These are phyloP conservation scores for Globisporangium alternatum DNA, from an alignment of 352 stramenopile genomes.

Conservation along the genomic window DNA sequence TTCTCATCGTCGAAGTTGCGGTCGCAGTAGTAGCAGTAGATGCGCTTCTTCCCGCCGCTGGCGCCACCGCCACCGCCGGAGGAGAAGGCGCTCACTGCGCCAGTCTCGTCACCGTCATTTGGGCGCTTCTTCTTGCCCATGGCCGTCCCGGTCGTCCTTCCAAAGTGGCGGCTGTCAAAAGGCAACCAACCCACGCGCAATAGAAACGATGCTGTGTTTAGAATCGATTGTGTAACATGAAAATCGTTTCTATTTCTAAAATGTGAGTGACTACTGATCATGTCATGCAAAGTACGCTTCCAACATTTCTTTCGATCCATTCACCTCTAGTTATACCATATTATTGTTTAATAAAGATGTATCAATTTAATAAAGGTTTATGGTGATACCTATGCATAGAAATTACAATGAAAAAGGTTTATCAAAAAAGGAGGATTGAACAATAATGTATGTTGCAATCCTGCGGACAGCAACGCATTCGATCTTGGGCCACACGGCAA, in stretches of 20 bases:
- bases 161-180: constrained; percentile 5
- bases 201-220: not conserved
- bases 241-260: constrained; percentile 4
- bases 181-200: not conserved
- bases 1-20: constrained; percentile 91
- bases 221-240: not conserved
- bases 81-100: constrained; percentile 3
- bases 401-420: not conserved
- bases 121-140: constrained; percentile 88
- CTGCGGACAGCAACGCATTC: not conserved
- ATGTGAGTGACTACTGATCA: not conserved
- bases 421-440: not conserved
- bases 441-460: not conserved
- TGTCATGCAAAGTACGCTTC: not conserved
- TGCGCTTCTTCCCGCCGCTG: constrained; percentile 45
- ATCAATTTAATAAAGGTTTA: too few relatives aligned
- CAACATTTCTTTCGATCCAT: not conserved
- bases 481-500: not conserved
- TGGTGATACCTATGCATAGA: too few relatives aligned
- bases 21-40: constrained; percentile 94
- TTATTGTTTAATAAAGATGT: not conserved
- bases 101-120: constrained; percentile 36
- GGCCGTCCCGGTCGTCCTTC: constrained; percentile 1
- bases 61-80: constrained; percentile 24
- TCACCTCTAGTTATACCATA: not conserved